Evolutionary conservation across 331 rosid genomes (phyloP).

Genomic region (Spiraea crenata): DNA sequence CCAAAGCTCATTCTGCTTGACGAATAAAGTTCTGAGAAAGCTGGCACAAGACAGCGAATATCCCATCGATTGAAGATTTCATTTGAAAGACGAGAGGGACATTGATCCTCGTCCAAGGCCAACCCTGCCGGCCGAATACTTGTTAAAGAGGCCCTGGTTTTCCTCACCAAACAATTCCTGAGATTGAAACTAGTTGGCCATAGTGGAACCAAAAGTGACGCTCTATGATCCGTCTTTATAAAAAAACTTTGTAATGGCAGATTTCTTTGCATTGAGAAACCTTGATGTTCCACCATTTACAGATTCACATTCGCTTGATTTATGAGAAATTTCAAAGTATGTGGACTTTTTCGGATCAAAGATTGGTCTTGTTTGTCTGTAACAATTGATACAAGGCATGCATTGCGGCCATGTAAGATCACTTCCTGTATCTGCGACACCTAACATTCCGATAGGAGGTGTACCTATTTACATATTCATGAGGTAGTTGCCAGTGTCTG

Average conservation of each 20-base stretch:
- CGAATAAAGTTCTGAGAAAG: neutral
- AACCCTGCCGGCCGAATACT: neutral
- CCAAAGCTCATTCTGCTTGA: slow-evolving; percentile 16
- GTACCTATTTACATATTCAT: slow-evolving; percentile 5
- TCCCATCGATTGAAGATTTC: neutral
- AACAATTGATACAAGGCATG: slow-evolving; percentile 11
- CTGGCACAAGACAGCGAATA: slow-evolving; percentile 12
- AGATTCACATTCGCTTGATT: neutral
- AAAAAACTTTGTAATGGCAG: neutral
- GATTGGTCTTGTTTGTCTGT: neutral
- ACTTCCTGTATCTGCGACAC: slow-evolving; percentile 13
- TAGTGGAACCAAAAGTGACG: slow-evolving; percentile 4
- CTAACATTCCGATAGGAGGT: slow-evolving; percentile 3
- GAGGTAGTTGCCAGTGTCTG: slow-evolving; percentile 6
- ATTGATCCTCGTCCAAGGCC: neutral
- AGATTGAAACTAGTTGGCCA: neutral
- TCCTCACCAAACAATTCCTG: neutral
- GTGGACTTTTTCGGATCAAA: slow-evolving; percentile 3
- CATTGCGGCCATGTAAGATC: slow-evolving; percentile 22
- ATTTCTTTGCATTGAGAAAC: neutral
- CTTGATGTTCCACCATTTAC: neutral
- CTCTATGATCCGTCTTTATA: slow-evolving; percentile 5
- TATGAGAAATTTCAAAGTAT: neutral
- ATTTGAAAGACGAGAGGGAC: slow-evolving; percentile 7
- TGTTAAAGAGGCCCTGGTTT: slow-evolving; percentile 2